phyloP scores from a whole-genome alignment of 1,284 basidiomycete species.

The Moesziomyces antarcticus region DNA sequence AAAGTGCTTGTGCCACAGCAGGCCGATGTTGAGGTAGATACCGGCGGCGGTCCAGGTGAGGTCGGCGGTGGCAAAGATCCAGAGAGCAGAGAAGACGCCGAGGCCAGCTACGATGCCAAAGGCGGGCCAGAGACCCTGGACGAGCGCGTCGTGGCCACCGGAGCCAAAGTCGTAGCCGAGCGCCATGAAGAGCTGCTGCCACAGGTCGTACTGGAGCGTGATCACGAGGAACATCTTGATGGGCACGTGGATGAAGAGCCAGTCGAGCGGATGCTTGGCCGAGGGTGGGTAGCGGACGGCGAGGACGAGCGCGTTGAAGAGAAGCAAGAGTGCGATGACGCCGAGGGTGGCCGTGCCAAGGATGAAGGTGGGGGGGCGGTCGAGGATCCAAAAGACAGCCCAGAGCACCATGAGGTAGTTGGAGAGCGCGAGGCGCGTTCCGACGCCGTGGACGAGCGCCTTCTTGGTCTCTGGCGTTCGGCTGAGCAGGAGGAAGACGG shows the following conservation, averaged over 20 bases:
- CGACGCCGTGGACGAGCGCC: slow-evolving; percentile 74
- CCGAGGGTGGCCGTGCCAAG: slow-evolving; percentile 51
- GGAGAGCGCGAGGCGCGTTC: slow-evolving; percentile 79
- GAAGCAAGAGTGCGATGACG: slow-evolving; percentile 48
- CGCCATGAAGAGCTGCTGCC: slow-evolving; percentile 71
- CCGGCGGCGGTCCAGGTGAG: slow-evolving; percentile 55
- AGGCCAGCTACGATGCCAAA: slow-evolving; percentile 52
- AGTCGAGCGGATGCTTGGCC: slow-evolving; percentile 70
- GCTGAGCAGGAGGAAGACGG: slow-evolving; percentile 77
- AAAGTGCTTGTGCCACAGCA: slow-evolving; percentile 56
- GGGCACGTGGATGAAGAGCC: slow-evolving; percentile 71
- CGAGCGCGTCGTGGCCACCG: slow-evolving; percentile 31
- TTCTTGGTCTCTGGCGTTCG: slow-evolving; percentile 81
- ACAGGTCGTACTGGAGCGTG: slow-evolving; percentile 70
- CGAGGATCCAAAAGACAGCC: slow-evolving; percentile 80
- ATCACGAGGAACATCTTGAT: slow-evolving; percentile 71
- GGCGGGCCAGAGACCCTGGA: slow-evolving; percentile 54
- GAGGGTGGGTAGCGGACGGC: slow-evolving; percentile 63
- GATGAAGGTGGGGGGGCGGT: slow-evolving; percentile 50
- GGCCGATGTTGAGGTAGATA: slow-evolving; percentile 54
- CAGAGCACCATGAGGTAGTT: slow-evolving; percentile 86
- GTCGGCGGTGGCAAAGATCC: slow-evolving; percentile 61
- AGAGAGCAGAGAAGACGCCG: slow-evolving; percentile 50
- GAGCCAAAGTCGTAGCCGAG: slow-evolving; percentile 69
- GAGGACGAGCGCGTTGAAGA: slow-evolving; percentile 55